Conservation (phyloP, 371 early-diverging fungal species). For the Nematocida homosporus region DNA sequence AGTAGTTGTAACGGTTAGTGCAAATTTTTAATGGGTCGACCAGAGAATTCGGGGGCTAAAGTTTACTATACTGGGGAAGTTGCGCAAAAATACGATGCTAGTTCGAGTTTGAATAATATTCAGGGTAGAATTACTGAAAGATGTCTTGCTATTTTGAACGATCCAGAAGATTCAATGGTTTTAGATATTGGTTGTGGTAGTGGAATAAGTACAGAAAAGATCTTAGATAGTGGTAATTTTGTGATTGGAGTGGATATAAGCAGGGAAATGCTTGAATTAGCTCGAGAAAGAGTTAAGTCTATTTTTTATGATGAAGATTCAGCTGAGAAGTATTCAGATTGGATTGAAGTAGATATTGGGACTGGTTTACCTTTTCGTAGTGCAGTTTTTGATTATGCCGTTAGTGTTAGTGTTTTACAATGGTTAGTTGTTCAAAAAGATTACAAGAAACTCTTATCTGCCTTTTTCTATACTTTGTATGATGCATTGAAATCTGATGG, state of each 20-base stretch:
- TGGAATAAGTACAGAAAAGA: constrained; percentile 83
- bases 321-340: constrained; percentile 45
- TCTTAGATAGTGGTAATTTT: constrained; percentile 76
- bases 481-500: constrained; percentile 79
- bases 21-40: constrained; percentile 51
- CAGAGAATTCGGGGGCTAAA: constrained; percentile 48
- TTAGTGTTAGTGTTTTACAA: constrained; percentile 92
- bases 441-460: constrained; percentile 76
- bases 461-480: constrained; percentile 86
- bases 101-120: constrained; percentile 61
- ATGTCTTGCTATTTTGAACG: constrained; percentile 63
- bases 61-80: constrained; percentile 63
- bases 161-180: constrained; percentile 67
- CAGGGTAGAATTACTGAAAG: constrained; percentile 63
- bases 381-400: constrained; percentile 90
- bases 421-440: constrained; percentile 87
- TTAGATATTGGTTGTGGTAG: constrained; percentile 95
- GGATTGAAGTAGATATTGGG: constrained; percentile 79
- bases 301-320: constrained; percentile 33
- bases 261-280: constrained; percentile 44
- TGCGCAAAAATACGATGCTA: constrained; percentile 63
- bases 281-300: constrained; percentile 19
- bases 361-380: constrained; percentile 86
- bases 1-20: neutral
- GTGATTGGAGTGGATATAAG: constrained; percentile 53